A percentile compares a stretch with the other conserved stretches of the same genome.
phyloP scores from a whole-genome alignment of 2,329 filamentous ascomycete genomes.

The Didymella pomorum region DNA sequence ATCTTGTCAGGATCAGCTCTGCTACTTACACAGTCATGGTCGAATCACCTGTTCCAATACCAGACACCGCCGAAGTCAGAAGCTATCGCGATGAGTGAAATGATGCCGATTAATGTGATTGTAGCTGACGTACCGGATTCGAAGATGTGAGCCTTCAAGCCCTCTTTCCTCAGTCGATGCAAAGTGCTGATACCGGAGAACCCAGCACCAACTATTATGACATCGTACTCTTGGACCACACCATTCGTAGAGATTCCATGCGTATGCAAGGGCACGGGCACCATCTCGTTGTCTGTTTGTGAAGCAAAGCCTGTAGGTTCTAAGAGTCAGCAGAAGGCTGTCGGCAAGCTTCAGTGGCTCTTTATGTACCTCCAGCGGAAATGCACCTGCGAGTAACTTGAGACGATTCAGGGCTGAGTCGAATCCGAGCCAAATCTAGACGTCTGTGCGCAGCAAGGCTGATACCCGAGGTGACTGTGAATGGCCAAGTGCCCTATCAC shows the following conservation, averaged over 20 bases:
- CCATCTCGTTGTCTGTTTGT: neutral
- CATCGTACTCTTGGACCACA: conserved; percentile 24
- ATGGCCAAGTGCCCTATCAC: neutral
- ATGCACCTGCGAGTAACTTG: conserved; percentile 3
- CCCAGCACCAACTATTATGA: conserved; percentile 39
- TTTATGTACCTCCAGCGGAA: conserved; percentile 2
- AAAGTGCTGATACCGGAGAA: conserved; percentile 36
- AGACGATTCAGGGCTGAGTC: neutral
- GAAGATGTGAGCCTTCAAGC: conserved; percentile 32
- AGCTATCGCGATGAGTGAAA: conserved; percentile 6
- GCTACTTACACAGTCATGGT: neutral
- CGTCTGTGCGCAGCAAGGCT: neutral
- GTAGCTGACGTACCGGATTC: conserved; percentile 25
- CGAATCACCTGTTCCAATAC: conserved; percentile 32
- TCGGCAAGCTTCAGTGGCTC: neutral
- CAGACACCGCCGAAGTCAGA: conserved; percentile 33
- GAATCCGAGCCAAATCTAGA: neutral
- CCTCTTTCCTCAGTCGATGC: conserved; percentile 31
- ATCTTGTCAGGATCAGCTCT: conserved; percentile 12
- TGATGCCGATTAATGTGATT: neutral
- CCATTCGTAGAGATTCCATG: neutral
- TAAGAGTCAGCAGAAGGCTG: neutral
- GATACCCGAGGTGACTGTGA: neutral
- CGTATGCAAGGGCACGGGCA: neutral
- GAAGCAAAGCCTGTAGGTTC: neutral